Percentiles rank a stretch among this genome's conserved stretches.
phyloP scores from a whole-genome alignment of 2,329 filamentous ascomycete species.

The Onygenales sp. region DNA sequence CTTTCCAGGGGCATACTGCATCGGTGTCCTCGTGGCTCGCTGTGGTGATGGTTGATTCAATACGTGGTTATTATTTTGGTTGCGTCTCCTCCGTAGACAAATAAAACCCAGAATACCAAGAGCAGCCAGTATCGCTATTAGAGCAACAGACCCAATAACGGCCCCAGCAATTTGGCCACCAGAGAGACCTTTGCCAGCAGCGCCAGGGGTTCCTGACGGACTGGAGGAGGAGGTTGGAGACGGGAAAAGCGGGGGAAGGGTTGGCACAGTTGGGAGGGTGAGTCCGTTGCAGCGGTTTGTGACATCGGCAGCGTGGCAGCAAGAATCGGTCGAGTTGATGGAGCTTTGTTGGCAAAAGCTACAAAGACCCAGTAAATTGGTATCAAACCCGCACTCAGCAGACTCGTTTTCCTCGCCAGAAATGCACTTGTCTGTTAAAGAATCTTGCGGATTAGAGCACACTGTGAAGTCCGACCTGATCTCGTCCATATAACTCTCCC shows the following conservation, averaged over 20 bases:
- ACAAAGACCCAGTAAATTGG: constrained; percentile 66
- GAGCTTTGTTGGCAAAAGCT: constrained; percentile 76
- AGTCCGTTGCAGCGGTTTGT: constrained; percentile 64
- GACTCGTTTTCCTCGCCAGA: constrained; percentile 70
- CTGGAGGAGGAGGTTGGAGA: constrained; percentile 57
- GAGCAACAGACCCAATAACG: constrained; percentile 69
- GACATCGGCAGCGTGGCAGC: constrained; percentile 77
- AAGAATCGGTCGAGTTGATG: constrained; percentile 87
- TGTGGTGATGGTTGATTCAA: constrained; percentile 83
- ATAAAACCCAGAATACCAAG: constrained; percentile 53
- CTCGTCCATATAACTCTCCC: constrained; percentile 57
- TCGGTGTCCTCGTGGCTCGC: constrained; percentile 31
- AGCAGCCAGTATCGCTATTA: constrained; percentile 57
- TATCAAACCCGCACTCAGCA: constrained; percentile 73
- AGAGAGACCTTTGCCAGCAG: constrained; percentile 16
- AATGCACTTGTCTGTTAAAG: constrained; percentile 68
- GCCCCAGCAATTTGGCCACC: constrained; percentile 70
- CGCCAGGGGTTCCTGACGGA: constrained; percentile 34
- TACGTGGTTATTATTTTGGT: constrained; percentile 58
- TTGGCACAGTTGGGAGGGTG: constrained; percentile 60
- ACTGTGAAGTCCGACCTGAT: constrained; percentile 89
- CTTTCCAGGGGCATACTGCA: constrained; percentile 32
- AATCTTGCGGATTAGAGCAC: constrained; percentile 72
- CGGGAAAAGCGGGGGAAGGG: constrained; percentile 47
- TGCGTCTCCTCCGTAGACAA: constrained; percentile 46